Evolutionary conservation across 179 eudicot genomes (phyloP).

Genomic region (Drosera spatulata): DNA sequence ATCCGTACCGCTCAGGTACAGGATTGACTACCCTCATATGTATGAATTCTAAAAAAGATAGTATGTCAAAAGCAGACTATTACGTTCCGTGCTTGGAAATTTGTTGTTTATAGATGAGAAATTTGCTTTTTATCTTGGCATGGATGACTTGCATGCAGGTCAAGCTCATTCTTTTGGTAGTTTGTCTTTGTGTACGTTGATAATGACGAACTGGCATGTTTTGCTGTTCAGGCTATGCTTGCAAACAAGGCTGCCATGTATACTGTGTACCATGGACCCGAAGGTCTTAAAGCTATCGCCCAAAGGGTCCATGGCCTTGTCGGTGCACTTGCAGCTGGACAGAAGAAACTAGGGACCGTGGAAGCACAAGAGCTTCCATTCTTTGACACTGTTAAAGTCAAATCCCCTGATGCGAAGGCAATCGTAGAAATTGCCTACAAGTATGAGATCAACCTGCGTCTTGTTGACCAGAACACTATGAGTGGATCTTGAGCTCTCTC

Average conservation of each 20-base stretch:
- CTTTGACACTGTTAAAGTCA: slow-evolving; percentile 90
- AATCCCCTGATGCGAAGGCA: slow-evolving; percentile 51
- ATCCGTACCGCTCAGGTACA: slow-evolving; percentile 96
- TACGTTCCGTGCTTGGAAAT: too few species aligned
- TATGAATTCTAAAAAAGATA: not conserved
- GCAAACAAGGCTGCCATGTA: slow-evolving; percentile 99
- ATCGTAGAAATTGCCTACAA: slow-evolving; percentile 73
- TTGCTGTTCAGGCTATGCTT: slow-evolving; percentile 62
- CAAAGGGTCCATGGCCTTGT: slow-evolving; percentile 95
- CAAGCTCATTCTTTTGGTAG: not conserved
- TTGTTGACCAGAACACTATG: slow-evolving; percentile 72
- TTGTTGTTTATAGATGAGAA: too few species aligned
- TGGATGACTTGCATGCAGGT: not conserved
- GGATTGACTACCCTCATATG: not conserved
- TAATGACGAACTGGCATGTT: not conserved
- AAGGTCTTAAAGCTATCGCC: slow-evolving; percentile 86
- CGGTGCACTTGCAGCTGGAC: slow-evolving; percentile 72
- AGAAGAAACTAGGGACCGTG: slow-evolving; percentile 75
- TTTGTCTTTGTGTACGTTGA: slow-evolving; percentile 1
- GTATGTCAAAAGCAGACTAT: not conserved
- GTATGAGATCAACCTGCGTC: slow-evolving; percentile 69
- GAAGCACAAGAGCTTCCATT: slow-evolving; percentile 75
- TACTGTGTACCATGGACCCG: slow-evolving; percentile 98
- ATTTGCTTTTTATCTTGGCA: too few species aligned
- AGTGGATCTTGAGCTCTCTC: slow-evolving; percentile 10